phyloP scores from a whole-genome alignment of 495 filamentous ascomycete genomes.

The Annulohypoxylon maeteangense region DNA sequence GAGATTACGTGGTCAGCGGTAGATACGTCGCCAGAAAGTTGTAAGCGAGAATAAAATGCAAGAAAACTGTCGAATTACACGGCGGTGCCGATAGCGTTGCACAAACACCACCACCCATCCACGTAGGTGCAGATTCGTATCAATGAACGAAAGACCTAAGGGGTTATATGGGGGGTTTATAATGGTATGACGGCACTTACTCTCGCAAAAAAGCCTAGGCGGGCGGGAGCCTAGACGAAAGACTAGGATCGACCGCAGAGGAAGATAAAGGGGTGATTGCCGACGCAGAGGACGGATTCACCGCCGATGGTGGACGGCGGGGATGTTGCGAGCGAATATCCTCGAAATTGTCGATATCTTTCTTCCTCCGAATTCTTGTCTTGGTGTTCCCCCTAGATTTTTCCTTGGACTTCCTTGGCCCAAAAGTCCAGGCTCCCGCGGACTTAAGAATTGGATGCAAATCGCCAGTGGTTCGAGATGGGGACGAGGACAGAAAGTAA shows the following conservation, averaged over 20 bases:
- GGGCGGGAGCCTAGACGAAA: conserved; percentile 49
- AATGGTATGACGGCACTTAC: conserved; percentile 39
- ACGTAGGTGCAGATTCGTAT: conserved; percentile 30
- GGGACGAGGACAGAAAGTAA: not conserved
- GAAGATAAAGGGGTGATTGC: conserved; percentile 31
- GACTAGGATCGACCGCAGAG: conserved; percentile 34
- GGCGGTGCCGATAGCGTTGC: conserved; percentile 33
- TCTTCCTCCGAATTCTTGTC: conserved; percentile 15
- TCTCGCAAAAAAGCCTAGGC: conserved; percentile 45
- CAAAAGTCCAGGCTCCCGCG: conserved; percentile 26
- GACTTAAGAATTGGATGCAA: conserved; percentile 35
- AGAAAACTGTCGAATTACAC: conserved; percentile 22
- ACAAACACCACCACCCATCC: conserved; percentile 31
- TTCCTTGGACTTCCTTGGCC: conserved; percentile 18
- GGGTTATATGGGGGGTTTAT: not conserved
- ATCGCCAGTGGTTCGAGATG: conserved; percentile 28
- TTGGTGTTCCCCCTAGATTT: conserved; percentile 14
- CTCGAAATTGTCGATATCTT: conserved; percentile 5
- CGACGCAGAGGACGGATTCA: conserved; percentile 40
- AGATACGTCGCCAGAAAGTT: conserved; percentile 13
- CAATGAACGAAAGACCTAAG: conserved; percentile 11
- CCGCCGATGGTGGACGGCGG: conserved; percentile 38
- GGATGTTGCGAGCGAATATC: conserved; percentile 33
- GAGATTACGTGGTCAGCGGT: conserved; percentile 38
- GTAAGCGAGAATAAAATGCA: conserved; percentile 18